phyloP scores from a whole-genome alignment of 1,139 yeast genomes.

The Zygotorulaspora mrakii region DNA sequence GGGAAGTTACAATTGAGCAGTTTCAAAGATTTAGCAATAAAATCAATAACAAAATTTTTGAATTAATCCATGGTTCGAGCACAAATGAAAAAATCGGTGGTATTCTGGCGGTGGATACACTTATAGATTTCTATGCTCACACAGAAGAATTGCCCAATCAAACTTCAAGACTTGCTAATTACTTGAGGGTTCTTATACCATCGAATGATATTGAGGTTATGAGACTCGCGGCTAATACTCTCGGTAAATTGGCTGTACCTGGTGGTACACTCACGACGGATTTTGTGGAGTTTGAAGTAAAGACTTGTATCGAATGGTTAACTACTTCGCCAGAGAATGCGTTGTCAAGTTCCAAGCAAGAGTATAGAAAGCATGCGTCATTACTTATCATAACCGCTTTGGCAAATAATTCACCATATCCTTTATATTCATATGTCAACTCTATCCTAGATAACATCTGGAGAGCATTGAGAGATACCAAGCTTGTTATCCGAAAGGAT shows the following conservation, averaged over 20 bases:
- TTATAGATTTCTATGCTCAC: conserved; percentile 72
- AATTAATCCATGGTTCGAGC: conserved; percentile 72
- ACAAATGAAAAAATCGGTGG: conserved; percentile 80
- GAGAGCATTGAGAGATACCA: conserved; percentile 80
- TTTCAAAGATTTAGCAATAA: conserved; percentile 78
- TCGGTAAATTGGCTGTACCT: conserved; percentile 84
- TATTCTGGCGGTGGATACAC: conserved; percentile 80
- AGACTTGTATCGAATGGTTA: conserved; percentile 86
- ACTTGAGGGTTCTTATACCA: conserved; percentile 73
- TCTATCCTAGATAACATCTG: conserved; percentile 80
- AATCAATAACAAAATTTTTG: conserved; percentile 83
- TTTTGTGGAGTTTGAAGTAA: conserved; percentile 88
- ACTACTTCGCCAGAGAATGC: conserved; percentile 47
- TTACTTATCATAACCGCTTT: conserved; percentile 77
- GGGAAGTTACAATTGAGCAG: conserved; percentile 76
- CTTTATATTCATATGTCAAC: conserved; percentile 72
- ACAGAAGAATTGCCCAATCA: conserved; percentile 83
- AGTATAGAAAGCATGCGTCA: conserved; percentile 85
- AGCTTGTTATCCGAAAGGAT: conserved; percentile 69
- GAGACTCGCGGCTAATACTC: conserved; percentile 78
- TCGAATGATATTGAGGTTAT: conserved; percentile 80
- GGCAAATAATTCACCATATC: conserved; percentile 84
- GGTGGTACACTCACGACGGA: conserved; percentile 89
- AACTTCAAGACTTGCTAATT: conserved; percentile 86
- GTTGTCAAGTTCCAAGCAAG: conserved; percentile 63